phyloP scores from a whole-genome alignment of 768 basidiomycete genomes.

The Amyloporia xantha region DNA sequence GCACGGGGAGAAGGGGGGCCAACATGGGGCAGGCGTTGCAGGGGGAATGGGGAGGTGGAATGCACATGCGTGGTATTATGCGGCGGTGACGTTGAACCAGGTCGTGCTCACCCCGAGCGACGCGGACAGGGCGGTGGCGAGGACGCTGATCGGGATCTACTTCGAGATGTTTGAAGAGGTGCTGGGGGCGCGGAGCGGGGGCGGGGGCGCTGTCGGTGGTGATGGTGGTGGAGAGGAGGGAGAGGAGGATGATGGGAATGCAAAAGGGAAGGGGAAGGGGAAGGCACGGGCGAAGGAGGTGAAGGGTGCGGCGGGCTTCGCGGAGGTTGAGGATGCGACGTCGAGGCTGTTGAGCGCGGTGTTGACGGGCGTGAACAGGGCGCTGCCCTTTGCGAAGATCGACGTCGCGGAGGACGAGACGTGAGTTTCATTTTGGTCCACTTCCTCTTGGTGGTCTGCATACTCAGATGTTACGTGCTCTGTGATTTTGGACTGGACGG shows the following conservation, averaged over 20 bases:
- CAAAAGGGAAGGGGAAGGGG: slow-evolving; percentile 26
- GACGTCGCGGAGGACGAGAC: slow-evolving; percentile 46
- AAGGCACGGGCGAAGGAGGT: slow-evolving; percentile 34
- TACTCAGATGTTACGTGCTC: too few species aligned
- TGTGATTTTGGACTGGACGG: not conserved
- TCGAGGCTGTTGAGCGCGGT: slow-evolving; percentile 85
- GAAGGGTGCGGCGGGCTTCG: slow-evolving; percentile 58
- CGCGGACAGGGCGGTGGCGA: slow-evolving; percentile 66
- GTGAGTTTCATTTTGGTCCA: slow-evolving; percentile 33
- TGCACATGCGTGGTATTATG: slow-evolving; percentile 84
- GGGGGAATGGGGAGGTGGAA: slow-evolving; percentile 38
- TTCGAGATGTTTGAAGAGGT: slow-evolving; percentile 92
- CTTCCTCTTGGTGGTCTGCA: not conserved
- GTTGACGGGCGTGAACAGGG: slow-evolving; percentile 91
- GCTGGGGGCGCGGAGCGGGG: slow-evolving; percentile 53
- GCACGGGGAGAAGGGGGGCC: slow-evolving; percentile 6
- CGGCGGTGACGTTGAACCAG: slow-evolving; percentile 92
- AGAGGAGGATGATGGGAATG: slow-evolving; percentile 24
- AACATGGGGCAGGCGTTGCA: slow-evolving; percentile 19
- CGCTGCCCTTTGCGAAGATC: slow-evolving; percentile 85
- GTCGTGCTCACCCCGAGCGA: slow-evolving; percentile 59
- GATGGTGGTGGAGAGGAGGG: slow-evolving; percentile 23
- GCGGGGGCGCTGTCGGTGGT: slow-evolving; percentile 33
- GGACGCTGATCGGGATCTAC: slow-evolving; percentile 80
- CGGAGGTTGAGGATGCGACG: slow-evolving; percentile 71